Conservation (phyloP, 2,329 filamentous ascomycete species). For the Hypoxylon sp. region DNA sequence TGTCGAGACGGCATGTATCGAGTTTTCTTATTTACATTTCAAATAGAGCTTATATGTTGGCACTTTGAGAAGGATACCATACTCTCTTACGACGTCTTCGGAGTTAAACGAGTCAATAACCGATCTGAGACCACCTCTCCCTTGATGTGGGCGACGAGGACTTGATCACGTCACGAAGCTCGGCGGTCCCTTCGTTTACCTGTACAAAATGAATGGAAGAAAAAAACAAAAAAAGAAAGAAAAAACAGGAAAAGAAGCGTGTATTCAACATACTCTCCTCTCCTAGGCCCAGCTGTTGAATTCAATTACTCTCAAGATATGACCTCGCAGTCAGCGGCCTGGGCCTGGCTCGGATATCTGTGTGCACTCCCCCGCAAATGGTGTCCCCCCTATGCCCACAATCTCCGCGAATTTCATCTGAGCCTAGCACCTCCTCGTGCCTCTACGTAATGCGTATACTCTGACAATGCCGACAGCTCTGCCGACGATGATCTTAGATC, state of each 20-base stretch:
- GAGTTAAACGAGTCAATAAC: neutral
- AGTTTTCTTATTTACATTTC: neutral
- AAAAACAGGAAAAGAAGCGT: neutral
- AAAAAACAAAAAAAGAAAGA: too few species aligned
- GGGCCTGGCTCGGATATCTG: neutral
- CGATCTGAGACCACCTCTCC: neutral
- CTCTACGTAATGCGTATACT: neutral
- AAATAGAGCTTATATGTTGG: too few species aligned
- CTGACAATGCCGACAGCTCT: slow-evolving; percentile 21
- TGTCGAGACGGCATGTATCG: too few species aligned
- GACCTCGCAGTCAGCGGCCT: too few species aligned
- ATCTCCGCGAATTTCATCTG: slow-evolving; percentile 11
- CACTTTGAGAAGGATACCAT: neutral
- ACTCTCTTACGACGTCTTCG: too few species aligned
- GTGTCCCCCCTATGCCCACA: slow-evolving; percentile 2
- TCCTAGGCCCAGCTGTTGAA: too few species aligned
- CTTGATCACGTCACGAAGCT: neutral
- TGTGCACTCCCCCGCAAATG: slow-evolving; percentile 6
- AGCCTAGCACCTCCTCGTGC: neutral
- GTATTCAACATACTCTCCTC: too few species aligned
- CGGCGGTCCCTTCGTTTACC: neutral
- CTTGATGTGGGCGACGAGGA: neutral
- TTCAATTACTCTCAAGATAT: too few species aligned
- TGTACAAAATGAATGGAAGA: too few species aligned
- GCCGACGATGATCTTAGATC: slow-evolving; percentile 8